Conservation (phyloP, 768 basidiomycete species). For the Phylloporus sp. region DNA sequence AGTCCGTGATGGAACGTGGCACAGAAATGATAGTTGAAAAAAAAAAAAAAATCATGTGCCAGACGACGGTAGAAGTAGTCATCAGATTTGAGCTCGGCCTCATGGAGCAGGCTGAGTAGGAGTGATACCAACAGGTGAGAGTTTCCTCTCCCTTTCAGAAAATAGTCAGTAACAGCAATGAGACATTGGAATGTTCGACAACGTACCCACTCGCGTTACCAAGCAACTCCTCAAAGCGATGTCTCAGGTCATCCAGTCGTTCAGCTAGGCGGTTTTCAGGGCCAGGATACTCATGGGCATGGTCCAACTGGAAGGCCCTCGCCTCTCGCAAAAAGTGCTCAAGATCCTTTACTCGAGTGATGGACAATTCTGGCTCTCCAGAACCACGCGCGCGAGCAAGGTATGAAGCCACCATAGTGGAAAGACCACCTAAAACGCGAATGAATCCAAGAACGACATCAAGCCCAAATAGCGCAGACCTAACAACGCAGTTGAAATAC, state of each 20-base stretch:
- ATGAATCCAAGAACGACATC: neutral
- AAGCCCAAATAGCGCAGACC: slow-evolving; percentile 24
- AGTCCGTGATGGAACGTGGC: neutral
- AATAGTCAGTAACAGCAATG: neutral
- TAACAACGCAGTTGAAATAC: slow-evolving; percentile 39
- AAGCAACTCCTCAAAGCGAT: slow-evolving; percentile 29
- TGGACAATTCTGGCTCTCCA: slow-evolving; percentile 64
- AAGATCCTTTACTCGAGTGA: slow-evolving; percentile 52
- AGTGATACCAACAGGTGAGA: slow-evolving; percentile 17
- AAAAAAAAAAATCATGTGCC: neutral
- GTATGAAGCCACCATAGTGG: slow-evolving; percentile 71
- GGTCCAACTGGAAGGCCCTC: slow-evolving; percentile 55
- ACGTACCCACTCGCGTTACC: slow-evolving; percentile 25
- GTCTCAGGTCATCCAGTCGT: slow-evolving; percentile 13
- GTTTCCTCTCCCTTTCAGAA: slow-evolving; percentile 20
- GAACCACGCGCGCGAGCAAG: slow-evolving; percentile 68
- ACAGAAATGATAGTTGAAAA: neutral
- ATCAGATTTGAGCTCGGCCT: no score
- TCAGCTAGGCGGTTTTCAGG: slow-evolving; percentile 8
- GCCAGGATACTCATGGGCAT: slow-evolving; percentile 37
- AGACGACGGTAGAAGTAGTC: no score
- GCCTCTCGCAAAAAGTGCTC: slow-evolving; percentile 69
- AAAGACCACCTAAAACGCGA: slow-evolving; percentile 45
- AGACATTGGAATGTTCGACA: neutral
- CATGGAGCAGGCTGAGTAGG: neutral